Evolutionary conservation across 441 rosid species (phyloP).

Genomic region (Bocquillonia castaneifolia): DNA sequence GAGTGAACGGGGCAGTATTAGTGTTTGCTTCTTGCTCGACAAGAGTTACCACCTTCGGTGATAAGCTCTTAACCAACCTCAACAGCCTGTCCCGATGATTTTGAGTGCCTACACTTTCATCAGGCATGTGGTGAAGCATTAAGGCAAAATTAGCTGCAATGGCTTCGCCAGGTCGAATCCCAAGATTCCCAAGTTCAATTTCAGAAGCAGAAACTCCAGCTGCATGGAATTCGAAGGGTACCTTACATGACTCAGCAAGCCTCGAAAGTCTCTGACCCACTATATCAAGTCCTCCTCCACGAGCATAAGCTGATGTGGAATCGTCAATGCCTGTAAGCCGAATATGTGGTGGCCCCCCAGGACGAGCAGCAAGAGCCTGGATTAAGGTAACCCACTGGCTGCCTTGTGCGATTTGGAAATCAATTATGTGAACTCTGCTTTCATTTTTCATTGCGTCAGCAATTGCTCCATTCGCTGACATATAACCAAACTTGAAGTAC

Average conservation of each 20-base stretch:
- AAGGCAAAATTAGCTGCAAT: slow-evolving; percentile 75
- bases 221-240: slow-evolving; percentile 71
- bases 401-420: slow-evolving; percentile 79
- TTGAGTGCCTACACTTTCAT: slow-evolving; percentile 71
- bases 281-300: slow-evolving; percentile 74
- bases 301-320: slow-evolving; percentile 62
- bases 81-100: slow-evolving; percentile 82
- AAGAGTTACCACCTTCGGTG: slow-evolving; percentile 78
- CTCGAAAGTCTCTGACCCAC: slow-evolving; percentile 62
- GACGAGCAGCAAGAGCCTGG: slow-evolving; percentile 75
- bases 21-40: slow-evolving; percentile 90
- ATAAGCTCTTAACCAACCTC: slow-evolving; percentile 64
- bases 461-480: slow-evolving; percentile 92
- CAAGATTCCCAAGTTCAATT: slow-evolving; percentile 59
- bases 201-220: slow-evolving; percentile 56
- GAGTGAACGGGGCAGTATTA: slow-evolving; percentile 69
- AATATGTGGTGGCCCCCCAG: slow-evolving; percentile 76
- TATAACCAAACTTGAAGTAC: slow-evolving; percentile 84
- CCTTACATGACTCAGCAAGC: slow-evolving; percentile 61
- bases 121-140: slow-evolving; percentile 84
- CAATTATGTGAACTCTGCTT: slow-evolving; percentile 65
- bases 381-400: slow-evolving; percentile 86
- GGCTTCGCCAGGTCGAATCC: slow-evolving; percentile 60
- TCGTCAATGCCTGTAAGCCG: slow-evolving; percentile 87
- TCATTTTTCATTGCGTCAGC: slow-evolving; percentile 86